Evolutionary conservation across 768 basidiomycete genomes (phyloP).

Genomic region (Pleurotus ostreatus): DNA sequence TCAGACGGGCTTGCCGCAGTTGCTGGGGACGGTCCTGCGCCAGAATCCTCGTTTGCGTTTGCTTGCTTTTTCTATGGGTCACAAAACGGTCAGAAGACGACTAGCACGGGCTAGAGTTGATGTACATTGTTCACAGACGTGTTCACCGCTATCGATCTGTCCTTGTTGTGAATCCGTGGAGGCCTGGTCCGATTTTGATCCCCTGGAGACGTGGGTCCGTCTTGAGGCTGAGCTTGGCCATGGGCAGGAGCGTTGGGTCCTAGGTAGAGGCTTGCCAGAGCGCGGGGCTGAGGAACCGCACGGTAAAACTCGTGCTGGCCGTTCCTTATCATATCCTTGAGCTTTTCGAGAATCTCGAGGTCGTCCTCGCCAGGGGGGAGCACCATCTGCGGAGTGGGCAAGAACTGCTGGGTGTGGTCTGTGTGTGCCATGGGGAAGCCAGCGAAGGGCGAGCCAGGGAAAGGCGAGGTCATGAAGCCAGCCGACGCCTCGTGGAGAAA

Average conservation of each 20-base stretch:
- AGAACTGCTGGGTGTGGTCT: conserved; percentile 20
- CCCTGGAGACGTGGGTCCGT: conserved; percentile 20
- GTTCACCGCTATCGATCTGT: conserved; percentile 9
- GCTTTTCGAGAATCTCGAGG: conserved; percentile 69
- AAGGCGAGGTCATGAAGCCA: conserved; percentile 32
- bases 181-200: conserved; percentile 19
- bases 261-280: conserved; percentile 60
- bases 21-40: conserved; percentile 6
- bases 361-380: conserved; percentile 58
- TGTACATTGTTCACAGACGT: not conserved
- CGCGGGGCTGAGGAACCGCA: conserved; percentile 60
- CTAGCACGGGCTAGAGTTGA: not conserved
- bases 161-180: conserved; percentile 24
- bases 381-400: conserved; percentile 18
- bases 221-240: conserved; percentile 13
- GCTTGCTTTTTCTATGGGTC: not conserved
- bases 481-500: conserved; percentile 52
- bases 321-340: conserved; percentile 68
- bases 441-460: conserved; percentile 37
- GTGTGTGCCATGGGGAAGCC: conserved; percentile 24
- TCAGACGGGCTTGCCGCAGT: not conserved
- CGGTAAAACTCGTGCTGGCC: conserved; percentile 72
- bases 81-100: not conserved
- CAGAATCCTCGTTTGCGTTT: not conserved
- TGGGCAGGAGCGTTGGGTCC: conserved; percentile 37